phyloP scores from a whole-genome alignment of 148 eudicot genomes.

The Cornus controversa region DNA sequence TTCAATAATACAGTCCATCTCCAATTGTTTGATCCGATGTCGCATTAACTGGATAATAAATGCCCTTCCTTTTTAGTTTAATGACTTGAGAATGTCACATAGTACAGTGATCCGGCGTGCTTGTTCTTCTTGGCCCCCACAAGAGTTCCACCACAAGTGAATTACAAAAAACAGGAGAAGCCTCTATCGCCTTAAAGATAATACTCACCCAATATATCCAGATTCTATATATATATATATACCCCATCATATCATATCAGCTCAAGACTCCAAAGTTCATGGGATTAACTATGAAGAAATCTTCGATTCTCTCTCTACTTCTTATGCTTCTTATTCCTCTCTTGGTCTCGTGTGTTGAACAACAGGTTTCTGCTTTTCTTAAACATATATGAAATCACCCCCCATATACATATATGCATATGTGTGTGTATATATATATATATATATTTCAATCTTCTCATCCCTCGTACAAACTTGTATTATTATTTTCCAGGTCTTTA shows the following conservation, averaged over 20 bases:
- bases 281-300: constrained; percentile 18
- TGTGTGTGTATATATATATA: background rate
- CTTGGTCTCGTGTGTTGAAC: constrained; percentile 25
- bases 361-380: constrained; percentile 22
- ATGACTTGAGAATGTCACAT: no score
- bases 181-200: no score
- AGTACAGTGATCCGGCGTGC: no score
- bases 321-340: constrained; percentile 35
- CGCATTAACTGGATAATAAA: no score
- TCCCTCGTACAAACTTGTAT: background rate
- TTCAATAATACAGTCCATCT: no score
- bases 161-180: background rate
- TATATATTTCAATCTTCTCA: background rate
- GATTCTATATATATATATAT: no score
- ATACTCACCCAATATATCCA: no score
- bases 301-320: constrained; percentile 5
- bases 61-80: no score
- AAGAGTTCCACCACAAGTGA: background rate
- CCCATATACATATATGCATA: background rate
- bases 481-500: constrained; percentile 47
- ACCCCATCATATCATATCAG: background rate
- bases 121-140: background rate
- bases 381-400: background rate
- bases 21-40: no score
- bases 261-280: background rate